Base-by-base conservation (phyloP, 768 basidiomycete genomes). In the Dacryopinax primogenitus region DNA sequence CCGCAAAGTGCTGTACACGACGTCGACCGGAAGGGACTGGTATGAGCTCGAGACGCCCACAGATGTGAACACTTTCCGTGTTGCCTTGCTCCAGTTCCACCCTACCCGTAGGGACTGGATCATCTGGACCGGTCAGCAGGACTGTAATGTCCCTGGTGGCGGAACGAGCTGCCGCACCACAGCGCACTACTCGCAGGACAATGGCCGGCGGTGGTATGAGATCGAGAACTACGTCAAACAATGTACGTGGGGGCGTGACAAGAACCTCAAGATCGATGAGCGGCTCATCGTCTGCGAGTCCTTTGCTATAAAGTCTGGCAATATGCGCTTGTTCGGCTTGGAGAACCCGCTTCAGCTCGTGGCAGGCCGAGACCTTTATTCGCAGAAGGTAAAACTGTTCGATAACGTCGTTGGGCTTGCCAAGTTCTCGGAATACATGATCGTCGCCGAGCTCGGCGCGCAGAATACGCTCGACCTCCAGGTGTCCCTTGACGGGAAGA, bases 351-450 rank as follows among this genome's bases (percentile, higher is more conserved):
- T 97, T 63, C 82, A 94, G 73, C 79, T 98, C 45, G 81, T 94
- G 28, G 82, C 84, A 13, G 95, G 96, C 0, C 74, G 79, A 12
- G 79, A 85, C 64, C 97, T 84, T 77, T 97, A 85, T 72, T 68
- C 68, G 58, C 83, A 80, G 67, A 87, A 84, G 78, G 84, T 78
- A 67, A 88, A 83, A 72, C 74, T 96, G 23, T 99, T 98, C 71
- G 83, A 90, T 51, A 79, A 84, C 44, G 86, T 99, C 64, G 92
- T 92, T 69, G 96, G 96, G 6, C 97, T 94, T 77, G 87, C 96
- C 0, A 94, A 92, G 77, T 99, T 99, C 75, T 91, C 91, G 0
- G 92, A 99, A 77, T 99, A 89, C 74, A 80, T 98, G 73, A 85
- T 98, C 47, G 95, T 97, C 33, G 96, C 95, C 26, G 87, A 93